phyloP scores from a whole-genome alignment of 2,329 filamentous ascomycete species.

The Trichophyton verrucosum region DNA sequence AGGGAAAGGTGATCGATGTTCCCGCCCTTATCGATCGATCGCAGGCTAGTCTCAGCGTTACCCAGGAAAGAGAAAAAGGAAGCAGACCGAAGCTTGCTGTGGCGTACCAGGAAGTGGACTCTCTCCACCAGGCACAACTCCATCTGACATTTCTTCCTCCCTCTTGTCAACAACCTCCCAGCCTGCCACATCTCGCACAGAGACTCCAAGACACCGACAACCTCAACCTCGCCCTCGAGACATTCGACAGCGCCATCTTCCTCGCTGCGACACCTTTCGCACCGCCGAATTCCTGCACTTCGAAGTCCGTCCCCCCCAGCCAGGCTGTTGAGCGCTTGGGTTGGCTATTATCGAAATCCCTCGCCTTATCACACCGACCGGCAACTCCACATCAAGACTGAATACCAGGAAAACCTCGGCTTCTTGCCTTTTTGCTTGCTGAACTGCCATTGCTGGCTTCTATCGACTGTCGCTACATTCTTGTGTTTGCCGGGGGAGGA shows the following conservation, averaged over 20 bases:
- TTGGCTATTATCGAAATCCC: too few species aligned
- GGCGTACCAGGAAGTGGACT: not conserved
- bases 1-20: not conserved
- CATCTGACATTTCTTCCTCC: slow-evolving; percentile 1
- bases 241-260: not conserved
- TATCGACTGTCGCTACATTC: not conserved
- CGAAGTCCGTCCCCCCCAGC: not conserved
- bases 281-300: too few species aligned
- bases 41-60: not conserved
- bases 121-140: slow-evolving; percentile 2
- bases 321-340: not conserved
- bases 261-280: not conserved
- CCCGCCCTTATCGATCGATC: not conserved
- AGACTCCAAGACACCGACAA: not conserved
- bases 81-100: not conserved
- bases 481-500: not conserved
- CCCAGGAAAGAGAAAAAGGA: not conserved
- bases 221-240: not conserved
- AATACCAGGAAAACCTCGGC: too few species aligned
- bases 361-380: too few species aligned
- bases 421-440: not conserved
- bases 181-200: not conserved
- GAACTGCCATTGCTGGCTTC: not conserved
- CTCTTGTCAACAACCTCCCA: not conserved
- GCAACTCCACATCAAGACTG: too few species aligned